These are phyloP conservation scores for Microglena sp. DNA, from an alignment of 139 green algal species.

Conservation along the genomic window DNA sequence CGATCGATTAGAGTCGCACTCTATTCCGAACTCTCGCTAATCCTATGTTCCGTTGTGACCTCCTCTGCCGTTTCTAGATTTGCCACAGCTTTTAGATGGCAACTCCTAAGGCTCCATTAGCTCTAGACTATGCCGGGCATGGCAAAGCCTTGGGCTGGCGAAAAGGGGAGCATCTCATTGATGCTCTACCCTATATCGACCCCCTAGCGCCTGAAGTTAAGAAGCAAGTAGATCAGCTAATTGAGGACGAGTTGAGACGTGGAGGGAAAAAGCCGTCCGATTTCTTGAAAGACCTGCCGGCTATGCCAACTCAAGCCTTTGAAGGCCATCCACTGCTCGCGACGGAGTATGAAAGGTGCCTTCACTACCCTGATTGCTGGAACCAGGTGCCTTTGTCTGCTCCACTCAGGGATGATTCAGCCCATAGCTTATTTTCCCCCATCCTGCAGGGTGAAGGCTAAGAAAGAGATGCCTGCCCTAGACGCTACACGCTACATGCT, in stretches of 20 bases:
- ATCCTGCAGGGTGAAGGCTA: constrained; percentile 20
- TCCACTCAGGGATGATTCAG: too few species aligned
- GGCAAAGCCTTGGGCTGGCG: constrained; percentile 25
- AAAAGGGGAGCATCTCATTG: constrained; percentile 50
- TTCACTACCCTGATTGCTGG: too few species aligned
- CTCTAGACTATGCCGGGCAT: not conserved
- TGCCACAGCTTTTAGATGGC: too few species aligned
- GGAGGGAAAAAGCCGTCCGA: constrained; percentile 53
- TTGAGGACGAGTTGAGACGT: constrained; percentile 60
- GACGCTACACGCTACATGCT: constrained; percentile 58
- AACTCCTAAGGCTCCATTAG: not conserved
- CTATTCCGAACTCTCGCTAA: too few species aligned
- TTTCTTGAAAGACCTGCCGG: constrained; percentile 58
- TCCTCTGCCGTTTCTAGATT: too few species aligned
- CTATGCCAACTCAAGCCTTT: constrained; percentile 37
- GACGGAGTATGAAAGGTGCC: constrained; percentile 42
- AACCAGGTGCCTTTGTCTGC: too few species aligned
- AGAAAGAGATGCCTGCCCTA: constrained; percentile 41
- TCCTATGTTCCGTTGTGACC: too few species aligned
- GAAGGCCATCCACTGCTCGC: constrained; percentile 48
- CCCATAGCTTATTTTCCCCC: too few species aligned
- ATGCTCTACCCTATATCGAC: constrained; percentile 73
- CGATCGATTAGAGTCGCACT: too few species aligned
- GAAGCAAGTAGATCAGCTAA: constrained; percentile 19
- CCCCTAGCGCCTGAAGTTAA: constrained; percentile 34